Evolutionary conservation across 164 flowering plant species (phyloP).

Genomic region (Euptelea pleiosperma): DNA sequence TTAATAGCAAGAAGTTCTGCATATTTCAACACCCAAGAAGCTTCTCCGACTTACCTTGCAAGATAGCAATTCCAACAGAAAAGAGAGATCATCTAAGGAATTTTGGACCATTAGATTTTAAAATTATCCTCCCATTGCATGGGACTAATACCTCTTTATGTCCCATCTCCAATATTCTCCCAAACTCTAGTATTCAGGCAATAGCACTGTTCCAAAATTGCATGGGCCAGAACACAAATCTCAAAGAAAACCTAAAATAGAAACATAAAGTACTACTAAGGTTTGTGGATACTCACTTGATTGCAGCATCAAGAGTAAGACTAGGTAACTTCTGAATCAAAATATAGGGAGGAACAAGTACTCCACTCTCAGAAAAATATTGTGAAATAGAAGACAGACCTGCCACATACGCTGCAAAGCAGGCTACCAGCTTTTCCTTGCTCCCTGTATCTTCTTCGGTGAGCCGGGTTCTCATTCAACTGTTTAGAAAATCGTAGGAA

Average conservation of each 20-base stretch:
- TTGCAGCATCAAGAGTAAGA: constrained; percentile 17
- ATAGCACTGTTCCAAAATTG: background rate
- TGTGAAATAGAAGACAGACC: constrained; percentile 50
- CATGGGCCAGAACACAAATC: constrained; percentile 2
- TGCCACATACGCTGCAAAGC: constrained; percentile 66
- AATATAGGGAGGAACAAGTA: constrained; percentile 16
- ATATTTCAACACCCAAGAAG: background rate
- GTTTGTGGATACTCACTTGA: constrained; percentile 17
- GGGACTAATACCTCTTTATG: background rate
- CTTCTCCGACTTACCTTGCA: constrained; percentile 2
- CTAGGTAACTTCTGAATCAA: constrained; percentile 25
- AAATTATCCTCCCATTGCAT: no score
- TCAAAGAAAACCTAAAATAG: no score
- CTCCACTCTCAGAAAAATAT: constrained; percentile 29
- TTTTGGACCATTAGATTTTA: no score
- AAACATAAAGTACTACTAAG: no score
- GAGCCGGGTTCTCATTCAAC: constrained; percentile 55
- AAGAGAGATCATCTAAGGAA: background rate
- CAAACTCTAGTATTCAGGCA: no score
- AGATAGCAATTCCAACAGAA: background rate
- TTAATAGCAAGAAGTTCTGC: no score
- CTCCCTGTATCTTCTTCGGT: constrained; percentile 40
- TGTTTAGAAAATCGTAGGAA: constrained; percentile 55
- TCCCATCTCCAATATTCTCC: constrained; percentile 4
- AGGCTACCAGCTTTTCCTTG: constrained; percentile 44